Evolutionary conservation across 176 grass and related monocot species (phyloP).

Genomic region (Lolium rigidum): DNA sequence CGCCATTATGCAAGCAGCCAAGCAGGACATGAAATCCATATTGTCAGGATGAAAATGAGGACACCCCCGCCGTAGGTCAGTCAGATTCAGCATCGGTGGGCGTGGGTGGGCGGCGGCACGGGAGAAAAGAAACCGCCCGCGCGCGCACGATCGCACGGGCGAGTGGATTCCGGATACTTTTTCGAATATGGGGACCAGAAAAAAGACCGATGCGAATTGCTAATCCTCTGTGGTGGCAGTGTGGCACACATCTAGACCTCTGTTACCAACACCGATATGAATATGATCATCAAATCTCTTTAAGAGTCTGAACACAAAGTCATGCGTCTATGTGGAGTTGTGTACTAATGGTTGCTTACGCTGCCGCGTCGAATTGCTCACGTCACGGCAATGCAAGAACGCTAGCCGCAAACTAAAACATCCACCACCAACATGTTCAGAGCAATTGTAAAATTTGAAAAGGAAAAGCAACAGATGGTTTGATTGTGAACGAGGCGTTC

Average conservation of each 20-base stretch:
- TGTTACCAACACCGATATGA: background rate
- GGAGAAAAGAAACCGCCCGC: background rate
- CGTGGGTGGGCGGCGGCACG: slow-evolving; percentile 16
- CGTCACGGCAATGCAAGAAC: background rate
- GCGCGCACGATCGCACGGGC: background rate
- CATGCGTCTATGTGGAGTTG: background rate
- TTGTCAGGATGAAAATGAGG: background rate
- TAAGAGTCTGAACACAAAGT: background rate
- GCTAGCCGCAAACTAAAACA: background rate
- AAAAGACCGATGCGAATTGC: background rate
- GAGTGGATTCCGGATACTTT: slow-evolving; percentile 11
- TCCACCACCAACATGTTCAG: background rate
- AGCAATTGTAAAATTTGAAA: background rate
- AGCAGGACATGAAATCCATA: background rate
- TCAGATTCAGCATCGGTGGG: background rate
- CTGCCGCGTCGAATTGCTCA: slow-evolving; percentile 2
- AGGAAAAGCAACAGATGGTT: background rate
- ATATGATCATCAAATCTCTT: background rate
- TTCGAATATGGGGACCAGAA: slow-evolving; percentile 16
- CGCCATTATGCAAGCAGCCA: background rate
- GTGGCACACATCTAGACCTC: slow-evolving; percentile 6
- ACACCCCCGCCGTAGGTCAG: background rate
- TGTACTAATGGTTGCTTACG: slow-evolving; percentile 28
- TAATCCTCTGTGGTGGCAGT: too few relatives aligned
- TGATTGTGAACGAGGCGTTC: background rate